Percentiles rank a stretch among this genome's conserved stretches.
Evolutionary conservation across 371 early-diverging fungal species (phyloP).

Genomic region (Lichtheimia ornata): DNA sequence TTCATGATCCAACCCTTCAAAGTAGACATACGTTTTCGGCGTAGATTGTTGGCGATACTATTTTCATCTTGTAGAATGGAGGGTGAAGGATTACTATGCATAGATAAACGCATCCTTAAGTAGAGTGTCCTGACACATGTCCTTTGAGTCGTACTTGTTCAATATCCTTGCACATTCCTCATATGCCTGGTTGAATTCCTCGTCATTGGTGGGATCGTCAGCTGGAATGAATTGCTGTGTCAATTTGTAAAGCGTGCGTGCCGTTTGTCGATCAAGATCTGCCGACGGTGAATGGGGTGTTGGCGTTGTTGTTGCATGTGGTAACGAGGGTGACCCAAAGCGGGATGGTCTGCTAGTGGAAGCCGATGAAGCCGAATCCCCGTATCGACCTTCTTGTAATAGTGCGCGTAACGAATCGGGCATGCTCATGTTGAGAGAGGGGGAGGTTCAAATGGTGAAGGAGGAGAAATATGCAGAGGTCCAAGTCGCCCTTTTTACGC

Average conservation of each 20-base stretch:
- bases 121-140: not conserved
- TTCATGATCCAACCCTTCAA: not conserved
- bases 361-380: constrained; percentile 1
- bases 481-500: too few species aligned
- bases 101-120: not conserved
- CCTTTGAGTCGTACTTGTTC: constrained; percentile 32
- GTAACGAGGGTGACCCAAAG: not conserved
- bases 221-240: constrained; percentile 9
- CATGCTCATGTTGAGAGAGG: constrained; percentile 11
- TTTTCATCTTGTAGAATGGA: constrained; percentile 63
- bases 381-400: constrained; percentile 9
- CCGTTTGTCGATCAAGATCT: constrained; percentile 16
- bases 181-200: constrained; percentile 26
- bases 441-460: not conserved
- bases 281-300: constrained; percentile 1
- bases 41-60: constrained; percentile 63
- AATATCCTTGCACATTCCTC: constrained; percentile 46
- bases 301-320: constrained; percentile 10
- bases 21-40: constrained; percentile 58
- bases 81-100: constrained; percentile 60
- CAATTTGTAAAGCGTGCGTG: constrained; percentile 17
- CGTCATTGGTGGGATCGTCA: constrained; percentile 12
- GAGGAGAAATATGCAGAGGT: not conserved
- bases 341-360: not conserved
- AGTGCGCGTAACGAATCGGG: constrained; percentile 15